Conservation (phyloP, 1,284 basidiomycete genomes). For the Malassezia furfur region DNA sequence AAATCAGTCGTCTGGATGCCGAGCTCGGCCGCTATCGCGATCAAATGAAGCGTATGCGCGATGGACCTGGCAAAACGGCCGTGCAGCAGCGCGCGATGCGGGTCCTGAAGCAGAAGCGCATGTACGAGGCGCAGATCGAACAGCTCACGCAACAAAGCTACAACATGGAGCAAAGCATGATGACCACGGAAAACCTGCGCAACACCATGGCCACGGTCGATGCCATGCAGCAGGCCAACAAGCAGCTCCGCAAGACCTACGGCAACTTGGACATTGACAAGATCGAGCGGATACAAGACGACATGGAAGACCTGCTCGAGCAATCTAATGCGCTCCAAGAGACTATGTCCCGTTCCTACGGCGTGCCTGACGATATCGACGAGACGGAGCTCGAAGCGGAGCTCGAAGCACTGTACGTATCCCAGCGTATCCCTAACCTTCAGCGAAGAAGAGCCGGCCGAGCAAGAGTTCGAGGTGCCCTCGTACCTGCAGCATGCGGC, state of each 20-base stretch:
- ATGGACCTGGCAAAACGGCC: slow-evolving; percentile 89
- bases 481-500: slow-evolving; percentile 30
- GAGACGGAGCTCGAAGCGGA: slow-evolving; percentile 95
- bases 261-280: slow-evolving; percentile 96
- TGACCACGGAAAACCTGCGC: slow-evolving; percentile 90
- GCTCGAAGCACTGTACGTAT: slow-evolving; percentile 32
- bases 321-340: slow-evolving; percentile 98
- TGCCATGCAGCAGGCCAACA: slow-evolving; percentile 94
- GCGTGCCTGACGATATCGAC: slow-evolving; percentile 93
- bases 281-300: slow-evolving; percentile 63
- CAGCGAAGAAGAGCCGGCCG: slow-evolving; percentile 61
- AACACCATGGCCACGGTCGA: slow-evolving; percentile 99
- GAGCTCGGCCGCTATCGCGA: slow-evolving; percentile 87
- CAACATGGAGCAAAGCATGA: slow-evolving; percentile 95
- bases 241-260: slow-evolving; percentile 92
- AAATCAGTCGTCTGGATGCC: slow-evolving; percentile 89
- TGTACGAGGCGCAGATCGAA: slow-evolving; percentile 86
- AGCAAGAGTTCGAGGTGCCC: slow-evolving; percentile 62
- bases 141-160: slow-evolving; percentile 91
- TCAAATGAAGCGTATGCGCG: slow-evolving; percentile 86
- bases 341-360: slow-evolving; percentile 81
- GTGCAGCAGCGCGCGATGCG: slow-evolving; percentile 90
- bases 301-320: slow-evolving; percentile 96
- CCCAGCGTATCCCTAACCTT: not conserved
- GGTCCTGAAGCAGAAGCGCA: slow-evolving; percentile 85